phyloP scores from a whole-genome alignment of 2,329 filamentous ascomycete species.

The Cladosporium sp. region DNA sequence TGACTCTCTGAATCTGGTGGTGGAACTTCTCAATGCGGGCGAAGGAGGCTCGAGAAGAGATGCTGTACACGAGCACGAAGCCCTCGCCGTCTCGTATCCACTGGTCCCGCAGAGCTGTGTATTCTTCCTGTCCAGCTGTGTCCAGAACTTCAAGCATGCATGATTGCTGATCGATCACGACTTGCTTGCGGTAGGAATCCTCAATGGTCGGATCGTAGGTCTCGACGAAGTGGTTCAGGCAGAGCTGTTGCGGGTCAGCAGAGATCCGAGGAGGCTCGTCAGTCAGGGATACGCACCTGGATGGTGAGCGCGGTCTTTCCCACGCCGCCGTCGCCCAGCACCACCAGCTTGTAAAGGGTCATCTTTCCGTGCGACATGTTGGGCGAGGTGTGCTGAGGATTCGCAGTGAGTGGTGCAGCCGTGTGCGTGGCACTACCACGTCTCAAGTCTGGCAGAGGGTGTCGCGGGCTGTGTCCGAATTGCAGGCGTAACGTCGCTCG shows the following conservation, averaged over 20 bases:
- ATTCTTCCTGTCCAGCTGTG: constrained; percentile 97
- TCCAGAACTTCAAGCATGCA: constrained; percentile 98
- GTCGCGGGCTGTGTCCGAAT: neutral
- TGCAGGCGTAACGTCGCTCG: constrained; percentile 4
- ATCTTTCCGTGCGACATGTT: constrained; percentile 36
- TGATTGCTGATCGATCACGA: constrained; percentile 85
- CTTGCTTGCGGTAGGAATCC: constrained; percentile 65
- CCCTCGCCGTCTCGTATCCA: constrained; percentile 98
- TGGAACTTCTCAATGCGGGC: constrained; percentile 92
- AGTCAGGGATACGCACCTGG: constrained; percentile 45
- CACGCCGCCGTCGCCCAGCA: constrained; percentile 95
- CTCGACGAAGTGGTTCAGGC: constrained; percentile 97
- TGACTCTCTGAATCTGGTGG: constrained; percentile 94
- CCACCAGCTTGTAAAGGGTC: constrained; percentile 77
- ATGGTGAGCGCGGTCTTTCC: constrained; percentile 99
- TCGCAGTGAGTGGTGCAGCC: constrained; percentile 1
- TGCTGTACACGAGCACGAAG: constrained; percentile 96
- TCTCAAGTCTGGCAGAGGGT: constrained; percentile 2
- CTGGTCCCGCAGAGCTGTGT: constrained; percentile 92
- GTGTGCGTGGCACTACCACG: constrained; percentile 4
- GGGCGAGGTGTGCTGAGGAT: neutral
- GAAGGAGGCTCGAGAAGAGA: constrained; percentile 94
- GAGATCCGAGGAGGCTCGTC: neutral
- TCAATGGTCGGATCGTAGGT: constrained; percentile 70
- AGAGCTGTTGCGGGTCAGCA: constrained; percentile 58